A percentile compares a stretch with the other conserved stretches of the same genome.
Conservation (phyloP, 2,329 filamentous ascomycete genomes). For the Apiospora hydei region DNA sequence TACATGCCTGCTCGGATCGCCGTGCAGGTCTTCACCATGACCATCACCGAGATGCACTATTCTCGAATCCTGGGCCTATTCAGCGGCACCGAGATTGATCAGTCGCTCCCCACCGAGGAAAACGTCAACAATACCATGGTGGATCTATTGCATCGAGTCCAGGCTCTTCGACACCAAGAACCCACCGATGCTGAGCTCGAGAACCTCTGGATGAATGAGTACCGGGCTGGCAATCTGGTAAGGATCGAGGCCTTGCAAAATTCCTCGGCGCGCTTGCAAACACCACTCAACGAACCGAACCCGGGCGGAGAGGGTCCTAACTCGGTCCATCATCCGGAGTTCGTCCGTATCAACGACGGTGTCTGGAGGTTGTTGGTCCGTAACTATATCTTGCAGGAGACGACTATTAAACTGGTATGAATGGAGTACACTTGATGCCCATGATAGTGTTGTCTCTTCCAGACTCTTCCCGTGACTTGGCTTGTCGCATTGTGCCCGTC, state of each 20-base stretch:
- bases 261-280: not conserved
- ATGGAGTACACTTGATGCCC: not conserved
- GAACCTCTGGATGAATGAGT: not conserved
- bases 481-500: not conserved
- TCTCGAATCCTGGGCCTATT: not conserved
- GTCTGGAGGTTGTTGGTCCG: not conserved
- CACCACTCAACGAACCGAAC: not conserved
- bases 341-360: not conserved
- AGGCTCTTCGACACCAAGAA: not conserved
- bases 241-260: not conserved
- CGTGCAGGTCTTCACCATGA: not conserved
- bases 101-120: not conserved
- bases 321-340: not conserved
- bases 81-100: not conserved
- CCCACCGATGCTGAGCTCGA: not conserved
- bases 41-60: not conserved
- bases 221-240: not conserved
- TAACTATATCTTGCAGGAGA: not conserved
- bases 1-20: not conserved
- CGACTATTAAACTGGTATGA: not conserved
- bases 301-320: not conserved
- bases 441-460: not conserved
- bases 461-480: not conserved
- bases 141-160: not conserved
- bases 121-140: not conserved